Percentiles rank a stretch among this genome's conserved stretches.
Evolutionary conservation across 371 early-diverging fungal genomes (phyloP).

Genomic region (Actinomucor elegans): DNA sequence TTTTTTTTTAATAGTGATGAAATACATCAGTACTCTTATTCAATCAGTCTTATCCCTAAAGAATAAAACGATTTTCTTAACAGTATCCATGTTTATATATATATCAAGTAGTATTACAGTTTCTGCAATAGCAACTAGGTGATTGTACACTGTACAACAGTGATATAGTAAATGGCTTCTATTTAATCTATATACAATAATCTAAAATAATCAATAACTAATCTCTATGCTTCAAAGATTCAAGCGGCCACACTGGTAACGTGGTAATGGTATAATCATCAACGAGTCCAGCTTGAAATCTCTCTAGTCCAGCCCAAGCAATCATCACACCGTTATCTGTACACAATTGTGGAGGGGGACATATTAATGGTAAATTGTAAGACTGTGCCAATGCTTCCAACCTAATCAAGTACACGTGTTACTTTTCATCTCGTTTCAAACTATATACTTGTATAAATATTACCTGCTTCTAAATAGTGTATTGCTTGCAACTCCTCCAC

Average conservation of each 20-base stretch:
- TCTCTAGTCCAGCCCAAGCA: constrained; percentile 82
- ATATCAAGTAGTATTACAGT: too few relatives aligned
- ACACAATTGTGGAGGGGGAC: constrained; percentile 78
- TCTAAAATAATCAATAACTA: not conserved
- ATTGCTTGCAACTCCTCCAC: constrained; percentile 87
- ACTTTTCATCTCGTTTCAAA: too few relatives aligned
- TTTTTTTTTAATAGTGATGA: too few relatives aligned
- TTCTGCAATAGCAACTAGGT: too few relatives aligned
- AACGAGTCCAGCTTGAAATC: constrained; percentile 58
- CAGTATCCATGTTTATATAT: too few relatives aligned
- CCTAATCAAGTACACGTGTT: constrained; percentile 7
- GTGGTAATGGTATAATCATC: constrained; percentile 67
- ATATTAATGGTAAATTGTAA: constrained; percentile 57
- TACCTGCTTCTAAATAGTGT: constrained; percentile 48
- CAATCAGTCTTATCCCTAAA: too few relatives aligned
- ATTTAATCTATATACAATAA: too few relatives aligned
- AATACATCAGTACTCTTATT: too few relatives aligned
- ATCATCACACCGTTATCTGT: constrained; percentile 92
- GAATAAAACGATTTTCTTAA: too few relatives aligned
- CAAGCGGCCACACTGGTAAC: constrained; percentile 68
- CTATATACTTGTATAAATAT: too few relatives aligned
- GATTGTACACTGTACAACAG: too few relatives aligned
- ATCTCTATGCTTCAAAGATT: constrained; percentile 33
- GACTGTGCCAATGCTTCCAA: constrained; percentile 42
- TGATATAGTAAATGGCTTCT: too few relatives aligned